These are phyloP conservation scores for Grammothele lineata DNA, from an alignment of 768 basidiomycete genomes.

Conservation along the genomic window DNA sequence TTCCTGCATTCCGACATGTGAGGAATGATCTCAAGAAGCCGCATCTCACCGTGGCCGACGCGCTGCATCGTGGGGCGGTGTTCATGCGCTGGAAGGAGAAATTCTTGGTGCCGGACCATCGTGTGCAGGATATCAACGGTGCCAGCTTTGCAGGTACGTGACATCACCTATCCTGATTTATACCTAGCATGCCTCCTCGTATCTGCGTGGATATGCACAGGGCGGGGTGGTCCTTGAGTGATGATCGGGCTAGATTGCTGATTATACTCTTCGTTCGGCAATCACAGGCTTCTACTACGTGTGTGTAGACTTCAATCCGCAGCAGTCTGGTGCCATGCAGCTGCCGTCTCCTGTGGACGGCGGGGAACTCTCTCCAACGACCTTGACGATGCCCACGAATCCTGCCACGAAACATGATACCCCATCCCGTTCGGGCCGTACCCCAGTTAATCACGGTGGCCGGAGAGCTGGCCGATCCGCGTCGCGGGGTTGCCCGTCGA, in stretches of 20 bases:
- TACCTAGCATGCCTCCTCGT: not conserved
- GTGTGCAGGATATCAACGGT: conserved; percentile 89
- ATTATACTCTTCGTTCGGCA: not conserved
- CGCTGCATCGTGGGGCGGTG: conserved; percentile 63
- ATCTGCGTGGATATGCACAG: no score
- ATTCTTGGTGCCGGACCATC: conserved; percentile 93
- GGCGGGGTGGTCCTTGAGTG: not conserved
- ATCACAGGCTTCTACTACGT: conserved; percentile 89
- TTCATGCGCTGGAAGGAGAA: conserved; percentile 98
- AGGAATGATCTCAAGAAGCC: conserved; percentile 77
- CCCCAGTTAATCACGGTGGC: conserved; percentile 31
- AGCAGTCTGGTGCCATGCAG: conserved; percentile 27
- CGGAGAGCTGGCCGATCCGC: conserved; percentile 36
- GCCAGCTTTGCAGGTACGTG: conserved; percentile 86
- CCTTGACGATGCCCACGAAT: conserved; percentile 17
- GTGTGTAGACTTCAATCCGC: conserved; percentile 87
- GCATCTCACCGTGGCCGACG: conserved; percentile 70
- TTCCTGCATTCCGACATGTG: conserved; percentile 84
- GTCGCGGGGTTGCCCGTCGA: conserved; percentile 42
- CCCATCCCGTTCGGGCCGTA: conserved; percentile 15
- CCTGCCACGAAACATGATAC: conserved; percentile 31
- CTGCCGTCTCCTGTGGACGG: conserved; percentile 15
- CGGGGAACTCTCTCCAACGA: not conserved
- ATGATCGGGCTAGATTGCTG: conserved; percentile 1
- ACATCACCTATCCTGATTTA: not conserved